Conservation (phyloP, 1,139 yeast species). For the Suhomyces terraborum region DNA sequence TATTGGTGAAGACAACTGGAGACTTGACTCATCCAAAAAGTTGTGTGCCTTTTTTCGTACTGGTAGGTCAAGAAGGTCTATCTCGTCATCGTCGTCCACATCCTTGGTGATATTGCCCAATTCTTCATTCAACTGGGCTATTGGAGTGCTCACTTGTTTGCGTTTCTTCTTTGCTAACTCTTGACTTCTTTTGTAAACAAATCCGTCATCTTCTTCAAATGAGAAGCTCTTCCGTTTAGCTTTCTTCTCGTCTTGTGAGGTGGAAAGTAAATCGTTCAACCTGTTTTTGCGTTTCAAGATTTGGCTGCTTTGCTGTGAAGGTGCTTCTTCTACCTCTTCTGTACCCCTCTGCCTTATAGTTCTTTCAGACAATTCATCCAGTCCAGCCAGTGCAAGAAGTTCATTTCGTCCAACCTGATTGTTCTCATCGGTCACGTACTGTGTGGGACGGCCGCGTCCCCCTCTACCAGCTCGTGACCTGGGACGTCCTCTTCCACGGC, state of each 20-base stretch:
- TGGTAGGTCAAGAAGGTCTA: constrained; percentile 12
- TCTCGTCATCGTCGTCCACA: constrained; percentile 12
- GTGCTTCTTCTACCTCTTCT: constrained; percentile 1
- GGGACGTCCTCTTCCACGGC: constrained; percentile 1
- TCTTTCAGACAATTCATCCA: too few relatives aligned
- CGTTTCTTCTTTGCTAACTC: constrained; percentile 17
- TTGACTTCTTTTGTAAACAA: constrained; percentile 41
- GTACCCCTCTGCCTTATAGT: too few relatives aligned
- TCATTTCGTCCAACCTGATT: too few relatives aligned
- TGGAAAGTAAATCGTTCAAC: constrained; percentile 27
- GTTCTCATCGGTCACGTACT: constrained; percentile 2
- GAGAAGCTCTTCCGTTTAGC: constrained; percentile 8
- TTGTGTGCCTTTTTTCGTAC: constrained; percentile 12
- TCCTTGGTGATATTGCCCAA: constrained; percentile 17
- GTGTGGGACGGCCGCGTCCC: constrained; percentile 1
- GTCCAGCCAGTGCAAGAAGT: too few relatives aligned
- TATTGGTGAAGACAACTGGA: constrained; percentile 31
- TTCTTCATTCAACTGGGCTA: constrained; percentile 29
- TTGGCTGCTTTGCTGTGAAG: constrained; percentile 14
- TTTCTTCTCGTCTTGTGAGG: constrained; percentile 15
- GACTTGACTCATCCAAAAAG: constrained; percentile 19
- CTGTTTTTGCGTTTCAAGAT: constrained; percentile 28
- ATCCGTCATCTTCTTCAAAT: constrained; percentile 51
- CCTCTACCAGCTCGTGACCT: constrained; percentile 1
- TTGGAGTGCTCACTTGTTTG: constrained; percentile 29